Evolutionary conservation across 345 rosid species (phyloP).

Genomic region (Pistacia integerrima): DNA sequence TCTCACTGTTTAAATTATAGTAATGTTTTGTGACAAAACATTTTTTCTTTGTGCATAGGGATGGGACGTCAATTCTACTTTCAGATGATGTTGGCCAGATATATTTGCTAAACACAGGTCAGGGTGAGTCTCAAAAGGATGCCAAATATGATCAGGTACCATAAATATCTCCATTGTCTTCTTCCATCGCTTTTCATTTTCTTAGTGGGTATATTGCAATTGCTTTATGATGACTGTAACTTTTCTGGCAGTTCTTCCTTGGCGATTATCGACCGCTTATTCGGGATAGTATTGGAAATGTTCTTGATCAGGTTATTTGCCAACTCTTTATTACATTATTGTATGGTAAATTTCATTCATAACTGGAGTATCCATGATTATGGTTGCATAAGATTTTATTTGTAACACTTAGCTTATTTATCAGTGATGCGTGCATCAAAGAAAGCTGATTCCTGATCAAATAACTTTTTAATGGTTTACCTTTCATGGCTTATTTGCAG

Average conservation of each 20-base stretch:
- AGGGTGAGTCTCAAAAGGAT: constrained; percentile 94
- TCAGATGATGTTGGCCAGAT: constrained; percentile 99
- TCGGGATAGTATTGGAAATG: constrained; percentile 79
- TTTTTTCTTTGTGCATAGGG: constrained; percentile 50
- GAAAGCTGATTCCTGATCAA: constrained; percentile 20
- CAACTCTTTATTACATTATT: constrained; percentile 9
- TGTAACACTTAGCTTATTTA: background rate
- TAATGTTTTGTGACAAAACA: constrained; percentile 3
- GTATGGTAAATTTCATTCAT: constrained; percentile 10
- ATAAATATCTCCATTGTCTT: background rate
- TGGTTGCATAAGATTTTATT: background rate
- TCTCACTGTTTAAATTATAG: background rate
- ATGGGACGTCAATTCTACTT: constrained; percentile 97
- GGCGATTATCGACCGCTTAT: constrained; percentile 98
- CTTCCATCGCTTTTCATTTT: background rate
- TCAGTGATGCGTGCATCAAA: background rate
- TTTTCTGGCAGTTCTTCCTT: constrained; percentile 80
- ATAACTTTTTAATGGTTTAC: constrained; percentile 15
- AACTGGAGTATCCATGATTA: background rate
- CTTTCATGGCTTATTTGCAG: constrained; percentile 45
- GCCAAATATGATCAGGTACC: constrained; percentile 96
- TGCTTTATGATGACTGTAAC: constrained; percentile 27
- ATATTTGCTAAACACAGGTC: constrained; percentile 90
- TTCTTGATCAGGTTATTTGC: constrained; percentile 87
- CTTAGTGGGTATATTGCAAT: constrained; percentile 19